These are phyloP conservation scores for Cadophora sp. DNA, from an alignment of 2,329 filamentous ascomycete genomes.

Conservation along the genomic window DNA sequence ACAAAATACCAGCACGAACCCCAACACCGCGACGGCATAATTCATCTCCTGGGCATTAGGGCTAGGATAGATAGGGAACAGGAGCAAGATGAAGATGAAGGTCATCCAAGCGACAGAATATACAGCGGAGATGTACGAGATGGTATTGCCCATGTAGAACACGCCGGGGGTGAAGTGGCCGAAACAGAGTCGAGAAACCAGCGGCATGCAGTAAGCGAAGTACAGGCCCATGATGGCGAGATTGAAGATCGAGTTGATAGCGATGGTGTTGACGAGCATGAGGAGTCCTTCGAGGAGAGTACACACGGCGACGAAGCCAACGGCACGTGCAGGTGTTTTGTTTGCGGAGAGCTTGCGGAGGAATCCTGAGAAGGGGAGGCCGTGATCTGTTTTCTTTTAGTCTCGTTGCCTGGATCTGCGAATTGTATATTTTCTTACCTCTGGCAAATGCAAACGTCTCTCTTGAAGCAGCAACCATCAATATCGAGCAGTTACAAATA, in stretches of 20 bases:
- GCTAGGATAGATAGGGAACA: slow-evolving; percentile 40
- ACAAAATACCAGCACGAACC: slow-evolving; percentile 42
- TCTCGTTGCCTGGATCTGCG: background rate
- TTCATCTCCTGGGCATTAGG: slow-evolving; percentile 42
- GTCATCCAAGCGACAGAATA: slow-evolving; percentile 44
- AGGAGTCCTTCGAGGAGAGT: slow-evolving; percentile 43
- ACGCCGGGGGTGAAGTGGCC: slow-evolving; percentile 42
- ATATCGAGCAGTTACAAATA: slow-evolving; percentile 44
- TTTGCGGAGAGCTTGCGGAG: slow-evolving; percentile 41
- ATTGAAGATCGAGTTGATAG: slow-evolving; percentile 46
- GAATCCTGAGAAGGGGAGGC: slow-evolving; percentile 41
- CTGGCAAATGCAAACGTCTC: slow-evolving; percentile 44
- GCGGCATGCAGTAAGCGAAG: slow-evolving; percentile 45
- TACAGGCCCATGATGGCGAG: slow-evolving; percentile 45
- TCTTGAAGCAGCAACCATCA: slow-evolving; percentile 43
- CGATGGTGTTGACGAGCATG: slow-evolving; percentile 44
- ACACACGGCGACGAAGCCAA: slow-evolving; percentile 40
- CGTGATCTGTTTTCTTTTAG: slow-evolving; percentile 38
- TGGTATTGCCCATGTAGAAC: slow-evolving; percentile 42
- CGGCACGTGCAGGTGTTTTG: slow-evolving; percentile 42
- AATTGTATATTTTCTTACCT: slow-evolving; percentile 32
- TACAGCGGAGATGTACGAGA: slow-evolving; percentile 38
- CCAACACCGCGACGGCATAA: slow-evolving; percentile 43
- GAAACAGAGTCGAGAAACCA: slow-evolving; percentile 41
- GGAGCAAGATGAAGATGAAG: slow-evolving; percentile 42